A percentile compares a stretch with the other conserved stretches of the same genome.
phyloP scores from a whole-genome alignment of 2,329 filamentous ascomycete species.

The Talaromyces piceae region DNA sequence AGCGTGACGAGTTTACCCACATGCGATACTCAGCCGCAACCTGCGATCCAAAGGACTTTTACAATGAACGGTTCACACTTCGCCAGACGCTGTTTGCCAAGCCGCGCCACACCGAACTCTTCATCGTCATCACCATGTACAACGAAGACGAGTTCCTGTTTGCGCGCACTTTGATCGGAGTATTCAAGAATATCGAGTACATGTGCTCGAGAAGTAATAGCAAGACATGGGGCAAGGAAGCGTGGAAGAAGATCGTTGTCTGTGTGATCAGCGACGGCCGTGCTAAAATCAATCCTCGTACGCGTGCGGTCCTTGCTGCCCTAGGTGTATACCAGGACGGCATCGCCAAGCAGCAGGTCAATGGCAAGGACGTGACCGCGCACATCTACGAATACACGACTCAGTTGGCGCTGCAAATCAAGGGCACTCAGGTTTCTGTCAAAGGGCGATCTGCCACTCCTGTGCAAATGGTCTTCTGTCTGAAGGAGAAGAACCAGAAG shows the following conservation, averaged over 20 bases:
- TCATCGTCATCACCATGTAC: constrained; percentile 98
- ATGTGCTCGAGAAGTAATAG: constrained; percentile 91
- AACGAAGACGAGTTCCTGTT: constrained; percentile 97
- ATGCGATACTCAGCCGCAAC: constrained; percentile 91
- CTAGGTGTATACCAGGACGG: constrained; percentile 97
- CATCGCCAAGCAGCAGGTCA: constrained; percentile 97
- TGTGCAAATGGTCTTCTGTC: constrained; percentile 92
- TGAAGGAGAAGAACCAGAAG: constrained; percentile 99
- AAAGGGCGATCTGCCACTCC: constrained; percentile 77
- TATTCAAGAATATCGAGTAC: constrained; percentile 98
- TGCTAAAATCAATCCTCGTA: constrained; percentile 91
- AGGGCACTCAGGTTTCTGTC: constrained; percentile 78
- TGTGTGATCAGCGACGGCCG: constrained; percentile 95
- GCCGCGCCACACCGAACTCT: constrained; percentile 84
- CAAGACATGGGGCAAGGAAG: constrained; percentile 96
- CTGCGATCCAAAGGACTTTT: constrained; percentile 84
- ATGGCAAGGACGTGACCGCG: constrained; percentile 89
- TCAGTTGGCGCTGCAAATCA: constrained; percentile 67
- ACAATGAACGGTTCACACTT: constrained; percentile 80
- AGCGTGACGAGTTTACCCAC: constrained; percentile 72
- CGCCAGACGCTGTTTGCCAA: constrained; percentile 90
- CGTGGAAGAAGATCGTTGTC: constrained; percentile 99
- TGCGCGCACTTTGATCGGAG: constrained; percentile 88
- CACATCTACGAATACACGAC: constrained; percentile 80
- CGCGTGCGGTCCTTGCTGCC: constrained; percentile 78